Conservation (phyloP, 2,329 filamentous ascomycete genomes). For the Parascedosporium putredinis region DNA sequence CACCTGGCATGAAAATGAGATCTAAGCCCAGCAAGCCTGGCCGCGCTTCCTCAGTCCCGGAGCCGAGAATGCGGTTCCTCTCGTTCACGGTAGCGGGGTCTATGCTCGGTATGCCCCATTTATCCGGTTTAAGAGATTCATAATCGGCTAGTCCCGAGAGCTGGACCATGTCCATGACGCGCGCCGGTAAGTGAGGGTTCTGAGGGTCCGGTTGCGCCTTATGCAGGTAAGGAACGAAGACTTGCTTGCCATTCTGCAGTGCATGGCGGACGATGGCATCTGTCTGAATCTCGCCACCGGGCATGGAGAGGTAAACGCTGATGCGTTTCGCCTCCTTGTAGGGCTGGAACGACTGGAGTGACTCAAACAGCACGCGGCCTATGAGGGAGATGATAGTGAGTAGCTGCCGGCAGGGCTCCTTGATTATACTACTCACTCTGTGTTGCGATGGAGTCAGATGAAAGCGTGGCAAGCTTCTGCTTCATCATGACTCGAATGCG, state of each 20-base stretch:
- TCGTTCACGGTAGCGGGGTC: conserved; percentile 50
- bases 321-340: conserved; percentile 67
- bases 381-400: conserved; percentile 9
- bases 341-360: conserved; percentile 56
- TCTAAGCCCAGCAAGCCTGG: conserved; percentile 52
- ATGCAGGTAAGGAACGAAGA: conserved; percentile 88
- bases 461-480: conserved; percentile 48
- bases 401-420: not conserved
- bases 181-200: conserved; percentile 45
- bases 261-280: conserved; percentile 73
- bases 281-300: conserved; percentile 75
- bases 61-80: conserved; percentile 65
- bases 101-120: conserved; percentile 92
- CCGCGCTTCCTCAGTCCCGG: conserved; percentile 31
- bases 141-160: conserved; percentile 67
- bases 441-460: conserved; percentile 47
- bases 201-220: conserved; percentile 36
- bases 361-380: conserved; percentile 57
- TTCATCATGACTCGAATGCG: conserved; percentile 65
- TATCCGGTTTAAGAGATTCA: conserved; percentile 63
- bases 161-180: conserved; percentile 91
- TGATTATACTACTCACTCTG: conserved; percentile 54
- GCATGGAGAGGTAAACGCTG: conserved; percentile 91
- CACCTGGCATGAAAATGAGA: conserved; percentile 81
- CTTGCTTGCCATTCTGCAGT: conserved; percentile 63